Conservation (phyloP, 768 basidiomycete species). For the Cystobasidium onofrii region DNA sequence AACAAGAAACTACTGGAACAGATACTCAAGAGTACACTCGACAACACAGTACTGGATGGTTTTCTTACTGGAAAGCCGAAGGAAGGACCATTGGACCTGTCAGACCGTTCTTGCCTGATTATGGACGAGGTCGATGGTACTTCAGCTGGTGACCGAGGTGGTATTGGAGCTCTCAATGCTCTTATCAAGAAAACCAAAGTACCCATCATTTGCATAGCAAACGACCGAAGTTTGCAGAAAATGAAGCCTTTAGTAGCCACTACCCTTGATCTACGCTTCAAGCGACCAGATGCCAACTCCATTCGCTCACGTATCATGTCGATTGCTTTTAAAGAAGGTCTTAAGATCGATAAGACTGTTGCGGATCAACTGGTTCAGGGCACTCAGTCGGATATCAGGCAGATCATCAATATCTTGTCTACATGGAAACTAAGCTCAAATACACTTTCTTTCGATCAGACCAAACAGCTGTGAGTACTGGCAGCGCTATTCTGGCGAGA, state of each 20-base stretch:
- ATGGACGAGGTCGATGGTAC: conserved; percentile 99
- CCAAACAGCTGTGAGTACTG: conserved; percentile 70
- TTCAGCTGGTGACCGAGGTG: conserved; percentile 94
- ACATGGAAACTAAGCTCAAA: conserved; percentile 81
- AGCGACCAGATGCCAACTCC: conserved; percentile 67
- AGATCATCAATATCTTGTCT: conserved; percentile 94
- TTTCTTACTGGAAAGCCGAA: conserved; percentile 52
- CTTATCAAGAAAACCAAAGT: conserved; percentile 90
- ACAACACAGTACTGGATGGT: conserved; percentile 77
- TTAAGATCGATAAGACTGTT: conserved; percentile 84
- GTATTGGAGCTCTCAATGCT: conserved; percentile 83
- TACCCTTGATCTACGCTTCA: conserved; percentile 68
- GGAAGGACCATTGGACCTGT: conserved; percentile 17
- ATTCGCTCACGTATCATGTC: conserved; percentile 80
- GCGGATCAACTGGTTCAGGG: conserved; percentile 83
- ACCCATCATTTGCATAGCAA: conserved; percentile 95
- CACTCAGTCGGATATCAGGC: conserved; percentile 90
- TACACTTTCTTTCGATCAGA: conserved; percentile 81
- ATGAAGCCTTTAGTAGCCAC: conserved; percentile 72
- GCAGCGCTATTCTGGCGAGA: not conserved
- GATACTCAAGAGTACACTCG: conserved; percentile 59
- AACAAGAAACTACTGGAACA: conserved; percentile 97
- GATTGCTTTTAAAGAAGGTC: conserved; percentile 87
- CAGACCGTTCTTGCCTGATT: conserved; percentile 58
- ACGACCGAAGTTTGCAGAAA: conserved; percentile 77